phyloP scores from a whole-genome alignment of 352 stramenopile species.

The Hyaloperonospora arabidopsidis region DNA sequence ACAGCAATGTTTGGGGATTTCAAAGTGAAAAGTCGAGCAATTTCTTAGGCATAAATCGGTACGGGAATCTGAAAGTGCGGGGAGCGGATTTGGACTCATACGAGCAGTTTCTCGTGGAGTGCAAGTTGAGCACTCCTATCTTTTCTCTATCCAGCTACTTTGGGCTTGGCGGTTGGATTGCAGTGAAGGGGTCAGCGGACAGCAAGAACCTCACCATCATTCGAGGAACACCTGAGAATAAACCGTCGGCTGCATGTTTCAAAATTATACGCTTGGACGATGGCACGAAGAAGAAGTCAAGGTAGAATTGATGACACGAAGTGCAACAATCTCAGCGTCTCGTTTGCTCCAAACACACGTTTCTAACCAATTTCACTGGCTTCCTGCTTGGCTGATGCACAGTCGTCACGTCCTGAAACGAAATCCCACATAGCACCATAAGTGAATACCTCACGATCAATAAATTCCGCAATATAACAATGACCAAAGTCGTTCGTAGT shows the following conservation, averaged over 20 bases:
- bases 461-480: too few species aligned
- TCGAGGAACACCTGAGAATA: conserved; percentile 60
- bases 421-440: too few species aligned
- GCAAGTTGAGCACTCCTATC: conserved; percentile 40
- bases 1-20: conserved; percentile 71
- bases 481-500: too few species aligned
- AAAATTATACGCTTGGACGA: conserved; percentile 53
- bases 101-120: conserved; percentile 66
- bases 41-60: conserved; percentile 68
- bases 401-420: too few species aligned
- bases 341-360: too few species aligned
- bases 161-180: conserved; percentile 58
- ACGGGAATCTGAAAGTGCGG: conserved; percentile 56
- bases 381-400: too few species aligned
- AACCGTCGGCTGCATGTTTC: conserved; percentile 44
- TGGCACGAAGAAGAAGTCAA: not conserved
- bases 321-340: too few species aligned
- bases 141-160: conserved; percentile 72
- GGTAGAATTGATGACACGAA: too few species aligned
- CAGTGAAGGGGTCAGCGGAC: conserved; percentile 11
- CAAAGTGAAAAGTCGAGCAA: conserved; percentile 58
- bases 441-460: too few species aligned
- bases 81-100: conserved; percentile 60
- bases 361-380: too few species aligned
- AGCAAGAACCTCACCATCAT: conserved; percentile 38